Base-by-base conservation (phyloP, 106 monocot species). In the Dioscorea alata region DNA sequence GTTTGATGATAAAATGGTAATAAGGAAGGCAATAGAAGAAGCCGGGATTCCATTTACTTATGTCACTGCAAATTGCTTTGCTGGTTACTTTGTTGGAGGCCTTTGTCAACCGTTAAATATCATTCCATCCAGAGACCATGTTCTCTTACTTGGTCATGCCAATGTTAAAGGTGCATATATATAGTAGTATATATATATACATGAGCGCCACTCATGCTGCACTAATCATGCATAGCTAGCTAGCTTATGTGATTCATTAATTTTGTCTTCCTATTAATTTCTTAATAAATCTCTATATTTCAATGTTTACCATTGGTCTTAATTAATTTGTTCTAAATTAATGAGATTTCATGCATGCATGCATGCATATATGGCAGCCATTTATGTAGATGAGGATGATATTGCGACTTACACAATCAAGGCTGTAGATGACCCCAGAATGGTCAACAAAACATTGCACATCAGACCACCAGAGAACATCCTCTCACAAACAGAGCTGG, bases 61-160 rank as follows among this genome's bases (percentile, higher is more conserved):
- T 48, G 59, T 88, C 72, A 84, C 80, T 14, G 77, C 78, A 2
- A 69, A 75, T 23, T 88, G 87, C 57, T 88, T 84, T 59, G 80
- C 80, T 33, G 87, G 87, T 0, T 88, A 88, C 72, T 84, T 88
- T 22, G 72, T 81, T 33, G 87, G 83, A 2, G 78, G 87, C 31
- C 72, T 88, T 4, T 84, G 83, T 72, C 80, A 88, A 53, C 70
- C 69, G 4, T 67, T 69, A 12, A 23, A 16, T 4, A 60, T 88
- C 20, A n/a, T 81, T 9, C 87, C 87, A 31, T 75, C 87, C 24
- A 83, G 67, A 18, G 68, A 83, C 0, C 18, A 24, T 14, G 81
- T 88, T 18, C 13, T 12, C 65, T 33, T 88, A 49, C 71, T 56
- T 28, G 83, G 81, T 60, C 71, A 80, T 62, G 87, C 80, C 50